Base-by-base conservation (phyloP, 2,329 filamentous ascomycete species). In the Neofusicoccum laricinum region DNA sequence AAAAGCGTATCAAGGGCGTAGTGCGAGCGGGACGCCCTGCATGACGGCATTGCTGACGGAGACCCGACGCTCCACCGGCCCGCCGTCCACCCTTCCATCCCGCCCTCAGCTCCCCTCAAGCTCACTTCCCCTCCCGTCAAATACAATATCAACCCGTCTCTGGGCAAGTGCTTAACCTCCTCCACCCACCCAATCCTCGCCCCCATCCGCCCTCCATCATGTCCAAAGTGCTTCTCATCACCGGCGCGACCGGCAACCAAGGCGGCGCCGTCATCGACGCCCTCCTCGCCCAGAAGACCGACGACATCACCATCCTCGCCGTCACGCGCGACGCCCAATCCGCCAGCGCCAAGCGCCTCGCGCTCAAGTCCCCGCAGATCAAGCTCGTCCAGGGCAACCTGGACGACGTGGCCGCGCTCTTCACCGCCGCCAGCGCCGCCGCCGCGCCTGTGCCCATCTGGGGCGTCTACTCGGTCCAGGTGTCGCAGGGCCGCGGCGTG, bases 381-480 rank as follows among this genome's bases (percentile, higher is more conserved):
- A 80, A 80, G 25, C 68, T 90, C 0, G 79, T 90, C 3, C 76
- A 87, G 68, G 87, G 87, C 7, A 78, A 89, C 66, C 75, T 89
- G 12, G 77, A 85, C 61, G 76, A 87, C 43, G 73, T 81, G 0
- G 73, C 77, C 0, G 75, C 71, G 0, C 80, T 88, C 17, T 88
- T 89, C 68, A 67, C 74, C 38, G 76, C 76, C 32, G 82, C 80
- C 5, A 75, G 76, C 38, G 69, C 74, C 2, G 68, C 71, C 14
- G 61, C 43, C 25, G 71, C 73, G 0, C 66, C 71, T 12, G 66
- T 75, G 61, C 75, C 79, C 2, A 80, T 88, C 64, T 86, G 83
- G 81, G 86, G 85, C 3, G 86, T 89, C 5, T 90, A 85, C 74
- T 85, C 82, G 21, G 86, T 90, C 0, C 86, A 88, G 74, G 78